Evolutionary conservation across 2,329 filamentous ascomycete species (phyloP), one percentile per base, ranked within the genome.

Genomic region (Ophiostoma tasmaniense): DNA sequence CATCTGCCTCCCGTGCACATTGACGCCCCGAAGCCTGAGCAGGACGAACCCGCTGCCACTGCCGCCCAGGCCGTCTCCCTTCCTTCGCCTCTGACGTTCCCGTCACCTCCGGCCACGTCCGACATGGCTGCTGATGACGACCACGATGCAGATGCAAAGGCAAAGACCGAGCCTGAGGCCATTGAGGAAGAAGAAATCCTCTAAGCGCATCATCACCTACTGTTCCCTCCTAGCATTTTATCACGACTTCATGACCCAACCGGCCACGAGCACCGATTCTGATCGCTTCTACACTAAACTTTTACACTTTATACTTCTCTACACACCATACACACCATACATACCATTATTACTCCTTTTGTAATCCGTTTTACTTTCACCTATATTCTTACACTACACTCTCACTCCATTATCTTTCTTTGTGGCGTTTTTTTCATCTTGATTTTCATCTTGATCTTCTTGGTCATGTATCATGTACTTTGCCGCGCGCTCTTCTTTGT

Each of bases 1-100:
- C 61, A 64, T 5, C 33, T 64, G 61, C 61, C 61, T 4, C 61
- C 61, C 6, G 30, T 64, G 20, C 61, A 37, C 8, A 37, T 64
- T 20, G 61, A 64, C 6, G 59, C 33, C 20, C 30, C 59, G 2
- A 37, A 33, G 61, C 20, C 33, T 5, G 61, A 22, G n/a, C 61
- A 13, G 17, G 14, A 62, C 59, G 59, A 62, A 6, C 1, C 59
- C 4, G 20, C 59, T n/a, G 20, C 59, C 14, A 8, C 59, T 35
- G 42, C 22, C 22, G n/a, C 28, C 17, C 62, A 37, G 39, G 52
- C 39, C 3, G n/a, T 17, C 65, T 25, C 61, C 7, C 61, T 68
- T 22, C 65, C 68, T 10, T 69, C 70, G 13, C 70, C 72, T 1
- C 70, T 70, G 62, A 72, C 71, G 33, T 33, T 33, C 33, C 33